A percentile compares a stretch with the other conserved stretches of the same genome.
phyloP scores from a whole-genome alignment of 208 protist species.

The Leishmania lainsoni region DNA sequence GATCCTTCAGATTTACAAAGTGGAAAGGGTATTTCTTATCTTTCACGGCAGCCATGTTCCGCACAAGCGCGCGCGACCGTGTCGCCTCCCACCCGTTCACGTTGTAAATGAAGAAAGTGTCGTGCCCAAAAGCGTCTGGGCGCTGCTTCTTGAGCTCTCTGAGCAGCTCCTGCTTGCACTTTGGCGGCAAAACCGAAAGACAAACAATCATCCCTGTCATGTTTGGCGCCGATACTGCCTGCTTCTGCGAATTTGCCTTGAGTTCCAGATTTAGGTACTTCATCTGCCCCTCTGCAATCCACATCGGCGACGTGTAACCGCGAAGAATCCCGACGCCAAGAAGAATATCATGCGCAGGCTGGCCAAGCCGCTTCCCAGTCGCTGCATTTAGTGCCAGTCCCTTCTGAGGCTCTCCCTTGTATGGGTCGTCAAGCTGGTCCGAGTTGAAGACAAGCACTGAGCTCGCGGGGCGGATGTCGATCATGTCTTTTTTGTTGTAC shows the following conservation, averaged over 20 bases:
- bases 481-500: constrained; percentile 53
- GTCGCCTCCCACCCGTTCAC: constrained; percentile 90
- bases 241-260: constrained; percentile 20
- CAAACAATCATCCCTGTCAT: constrained; percentile 85
- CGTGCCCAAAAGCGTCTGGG: constrained; percentile 69
- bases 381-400: constrained; percentile 80
- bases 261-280: constrained; percentile 86
- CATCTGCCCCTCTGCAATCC: constrained; percentile 78
- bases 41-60: constrained; percentile 82
- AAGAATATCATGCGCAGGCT: constrained; percentile 89
- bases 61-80: constrained; percentile 77
- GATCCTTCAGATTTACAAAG: constrained; percentile 87
- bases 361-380: constrained; percentile 85
- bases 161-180: constrained; percentile 47
- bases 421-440: constrained; percentile 86
- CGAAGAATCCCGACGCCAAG: constrained; percentile 83
- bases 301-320: constrained; percentile 89
- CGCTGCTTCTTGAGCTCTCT: constrained; percentile 54
- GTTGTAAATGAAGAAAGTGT: constrained; percentile 82
- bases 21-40: constrained; percentile 76
- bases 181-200: constrained; percentile 57
- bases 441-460: constrained; percentile 84
- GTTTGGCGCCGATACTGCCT: constrained; percentile 70
- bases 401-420: constrained; percentile 83
- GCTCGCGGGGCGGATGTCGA: constrained; percentile 79